These are phyloP conservation scores for Camellia lanceoleosa DNA, from an alignment of 148 eudicot genomes.

Conservation along the genomic window DNA sequence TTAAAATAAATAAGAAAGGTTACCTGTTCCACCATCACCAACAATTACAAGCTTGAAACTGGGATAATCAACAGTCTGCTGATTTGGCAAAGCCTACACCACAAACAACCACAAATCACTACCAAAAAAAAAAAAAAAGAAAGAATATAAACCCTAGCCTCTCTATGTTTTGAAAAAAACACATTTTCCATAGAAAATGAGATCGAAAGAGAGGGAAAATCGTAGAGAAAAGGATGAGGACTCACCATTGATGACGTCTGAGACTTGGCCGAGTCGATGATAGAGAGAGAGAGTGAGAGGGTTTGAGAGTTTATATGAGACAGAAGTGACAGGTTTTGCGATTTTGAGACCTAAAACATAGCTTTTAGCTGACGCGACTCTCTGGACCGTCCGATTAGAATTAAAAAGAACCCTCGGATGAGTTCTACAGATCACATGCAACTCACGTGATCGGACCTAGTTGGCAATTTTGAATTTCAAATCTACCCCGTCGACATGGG, in stretches of 20 bases:
- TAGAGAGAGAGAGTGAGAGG: background rate
- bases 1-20: background rate
- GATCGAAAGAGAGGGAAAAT: background rate
- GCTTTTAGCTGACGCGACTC: conserved; percentile 42
- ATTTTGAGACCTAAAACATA: background rate
- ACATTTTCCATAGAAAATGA: background rate
- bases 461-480: background rate
- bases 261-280: background rate
- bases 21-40: conserved; percentile 82
- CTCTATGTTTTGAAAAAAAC: background rate
- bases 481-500: background rate
- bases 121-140: background rate
- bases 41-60: conserved; percentile 80
- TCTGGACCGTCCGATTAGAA: conserved; percentile 38
- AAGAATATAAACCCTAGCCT: background rate
- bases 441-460: background rate
- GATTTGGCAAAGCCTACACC: conserved; percentile 66
- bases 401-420: background rate
- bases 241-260: background rate
- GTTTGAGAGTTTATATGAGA: background rate
- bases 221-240: background rate
- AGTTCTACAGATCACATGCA: background rate
- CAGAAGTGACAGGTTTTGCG: background rate
- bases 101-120: background rate
- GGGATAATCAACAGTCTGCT: conserved; percentile 68